Conservation (phyloP, 257 asterid species). For the Dorcoceras hygrometricum region DNA sequence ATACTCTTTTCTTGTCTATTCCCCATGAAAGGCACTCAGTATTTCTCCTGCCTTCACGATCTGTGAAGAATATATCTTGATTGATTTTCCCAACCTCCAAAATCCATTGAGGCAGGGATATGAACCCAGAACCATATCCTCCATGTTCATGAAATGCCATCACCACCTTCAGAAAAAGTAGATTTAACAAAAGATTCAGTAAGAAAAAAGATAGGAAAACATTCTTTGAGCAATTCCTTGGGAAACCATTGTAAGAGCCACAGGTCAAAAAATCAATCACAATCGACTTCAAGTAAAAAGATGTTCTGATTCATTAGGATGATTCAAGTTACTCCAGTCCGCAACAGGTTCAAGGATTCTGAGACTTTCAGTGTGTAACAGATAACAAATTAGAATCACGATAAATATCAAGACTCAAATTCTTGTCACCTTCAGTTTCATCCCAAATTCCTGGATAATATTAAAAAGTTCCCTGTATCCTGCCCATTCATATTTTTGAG, state of each 20-base stretch:
- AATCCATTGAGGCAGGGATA: constrained; percentile 79
- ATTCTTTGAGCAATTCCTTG: neutral
- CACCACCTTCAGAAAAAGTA: constrained; percentile 47
- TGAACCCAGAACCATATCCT: constrained; percentile 52
- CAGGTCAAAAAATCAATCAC: constrained; percentile 2
- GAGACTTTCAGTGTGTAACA: constrained; percentile 1
- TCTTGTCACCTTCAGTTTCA: constrained; percentile 55
- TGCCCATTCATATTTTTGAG: constrained; percentile 66
- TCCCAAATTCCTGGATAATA: constrained; percentile 49
- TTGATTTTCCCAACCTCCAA: constrained; percentile 70
- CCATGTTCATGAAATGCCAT: constrained; percentile 73
- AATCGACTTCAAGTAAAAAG: constrained; percentile 1
- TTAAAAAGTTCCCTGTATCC: constrained; percentile 61
- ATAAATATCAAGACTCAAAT: constrained; percentile 16
- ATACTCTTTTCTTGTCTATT: constrained; percentile 65
- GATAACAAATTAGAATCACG: constrained; percentile 1
- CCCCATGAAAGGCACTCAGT: constrained; percentile 82
- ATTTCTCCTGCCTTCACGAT: constrained; percentile 76
- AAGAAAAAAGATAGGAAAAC: constrained; percentile 18
- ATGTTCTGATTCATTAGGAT: constrained; percentile 8
- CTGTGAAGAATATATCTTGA: constrained; percentile 77
- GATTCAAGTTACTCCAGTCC: constrained; percentile 8
- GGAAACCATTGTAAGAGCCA: constrained; percentile 14
- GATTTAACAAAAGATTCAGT: constrained; percentile 8
- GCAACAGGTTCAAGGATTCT: neutral